Evolutionary conservation across 345 rosid species (phyloP).

Genomic region (Eutrema yunnanense): DNA sequence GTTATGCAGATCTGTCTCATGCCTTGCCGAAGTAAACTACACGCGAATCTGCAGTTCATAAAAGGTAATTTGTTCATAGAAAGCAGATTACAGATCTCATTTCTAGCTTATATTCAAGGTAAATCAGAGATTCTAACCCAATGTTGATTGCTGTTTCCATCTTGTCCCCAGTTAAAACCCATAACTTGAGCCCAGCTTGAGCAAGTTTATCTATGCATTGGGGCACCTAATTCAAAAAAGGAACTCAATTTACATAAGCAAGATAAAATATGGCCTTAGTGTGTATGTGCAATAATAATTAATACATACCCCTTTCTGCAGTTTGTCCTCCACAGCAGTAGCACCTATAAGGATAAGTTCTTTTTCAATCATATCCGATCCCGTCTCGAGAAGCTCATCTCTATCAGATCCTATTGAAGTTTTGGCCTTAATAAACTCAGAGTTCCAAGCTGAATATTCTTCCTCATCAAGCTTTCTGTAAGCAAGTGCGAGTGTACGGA

Average conservation of each 20-base stretch:
- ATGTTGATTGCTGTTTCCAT: conserved; percentile 99
- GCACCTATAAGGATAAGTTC: conserved; percentile 90
- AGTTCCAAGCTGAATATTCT: conserved; percentile 72
- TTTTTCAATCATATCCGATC: conserved; percentile 80
- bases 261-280: background rate
- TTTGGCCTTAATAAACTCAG: conserved; percentile 76
- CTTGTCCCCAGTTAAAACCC: conserved; percentile 99
- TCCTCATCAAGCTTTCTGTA: conserved; percentile 68
- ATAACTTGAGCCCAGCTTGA: conserved; percentile 93
- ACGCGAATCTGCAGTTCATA: conserved; percentile 60
- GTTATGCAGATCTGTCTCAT: conserved; percentile 86
- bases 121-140: conserved; percentile 54
- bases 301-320: conserved; percentile 82
- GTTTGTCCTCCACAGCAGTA: conserved; percentile 98
- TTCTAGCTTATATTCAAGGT: background rate
- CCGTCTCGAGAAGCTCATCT: conserved; percentile 65
- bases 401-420: conserved; percentile 78
- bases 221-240: conserved; percentile 55
- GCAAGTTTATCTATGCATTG: conserved; percentile 98
- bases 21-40: conserved; percentile 95
- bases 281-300: background rate
- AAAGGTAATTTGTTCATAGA: background rate
- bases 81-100: background rate
- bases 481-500: conserved; percentile 80
- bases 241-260: conserved; percentile 19